Base-by-base conservation (phyloP, 495 filamentous ascomycete genomes). In the Baudoinia panamericana region DNA sequence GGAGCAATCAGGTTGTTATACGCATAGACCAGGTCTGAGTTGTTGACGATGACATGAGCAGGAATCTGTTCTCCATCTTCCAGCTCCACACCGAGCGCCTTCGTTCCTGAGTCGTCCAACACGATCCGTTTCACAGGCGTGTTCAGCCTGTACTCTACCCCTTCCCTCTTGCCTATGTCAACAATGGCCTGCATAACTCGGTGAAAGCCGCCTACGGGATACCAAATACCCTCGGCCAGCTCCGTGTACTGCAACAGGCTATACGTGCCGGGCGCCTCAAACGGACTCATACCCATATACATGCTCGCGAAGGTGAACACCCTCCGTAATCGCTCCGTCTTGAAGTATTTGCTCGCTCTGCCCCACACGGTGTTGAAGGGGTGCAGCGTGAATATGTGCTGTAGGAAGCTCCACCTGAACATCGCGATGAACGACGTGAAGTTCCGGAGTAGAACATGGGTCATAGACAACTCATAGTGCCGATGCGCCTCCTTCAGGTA, bases 221-320 rank as follows among this genome's bases (percentile, higher is more conserved):
- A 83, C 73, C 76, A 80, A 24, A 83, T 81, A 0, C 78, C 78
- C 59, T 83, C 75, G 6, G 71, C 69, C 10, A 80, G 57, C 58
- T 83, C 78, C 8, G 76, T 77, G 56, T 82, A 83, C 53, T 82
- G 78, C 29, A 82, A 61, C 48, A 83, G 60, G 20, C 68, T 73
- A 60, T 82, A 83, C 16, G 78, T 83, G 1, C 72, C 76, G 5
- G 78, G 78, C 0, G 78, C 78, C 41, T 80, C 74, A 56, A 75
- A 82, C 1, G 78, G 78, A 43, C 63, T 70, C 78, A 83, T 83
- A 0, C 78, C 78, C 66, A 82, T 75, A 50, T 83, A 83, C 78
- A 82, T 83, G 44, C 73, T 80, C 21, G 72, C 75, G 55, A 82
- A 82, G 8, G 77, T 81, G 49, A 81, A 80, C 0, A 74, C 75